These are phyloP conservation scores for Aspergillus pseudoviridinutans DNA, from an alignment of 2,329 filamentous ascomycete species.

Conservation along the genomic window DNA sequence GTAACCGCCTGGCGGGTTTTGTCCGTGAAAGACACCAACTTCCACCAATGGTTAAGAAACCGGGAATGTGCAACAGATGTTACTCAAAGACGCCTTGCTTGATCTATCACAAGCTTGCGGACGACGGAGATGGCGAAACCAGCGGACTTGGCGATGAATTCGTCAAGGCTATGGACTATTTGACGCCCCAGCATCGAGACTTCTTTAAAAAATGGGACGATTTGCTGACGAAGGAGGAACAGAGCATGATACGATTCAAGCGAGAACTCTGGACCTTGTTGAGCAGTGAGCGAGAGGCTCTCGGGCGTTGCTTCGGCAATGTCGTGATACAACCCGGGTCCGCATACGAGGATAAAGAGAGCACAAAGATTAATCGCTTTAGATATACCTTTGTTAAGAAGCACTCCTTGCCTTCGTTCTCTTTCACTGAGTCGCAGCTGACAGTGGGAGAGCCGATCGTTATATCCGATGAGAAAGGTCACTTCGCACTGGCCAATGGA, in stretches of 20 bases:
- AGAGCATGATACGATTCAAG: constrained; percentile 78
- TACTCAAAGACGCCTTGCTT: constrained; percentile 91
- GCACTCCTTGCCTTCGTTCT: constrained; percentile 59
- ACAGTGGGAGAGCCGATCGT: constrained; percentile 86
- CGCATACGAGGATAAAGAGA: constrained; percentile 63
- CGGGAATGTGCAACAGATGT: constrained; percentile 77
- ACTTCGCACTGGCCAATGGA: constrained; percentile 91
- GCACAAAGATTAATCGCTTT: constrained; percentile 84
- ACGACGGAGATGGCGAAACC: constrained; percentile 74
- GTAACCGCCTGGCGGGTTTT: constrained; percentile 82
- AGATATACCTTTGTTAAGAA: constrained; percentile 80
- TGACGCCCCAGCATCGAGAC: constrained; percentile 68
- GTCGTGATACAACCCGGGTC: constrained; percentile 79
- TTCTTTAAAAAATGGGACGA: constrained; percentile 97
- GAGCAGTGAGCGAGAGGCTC: constrained; percentile 78
- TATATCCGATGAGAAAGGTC: constrained; percentile 90
- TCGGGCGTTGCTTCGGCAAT: constrained; percentile 85
- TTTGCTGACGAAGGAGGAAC: constrained; percentile 89
- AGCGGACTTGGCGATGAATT: constrained; percentile 81
- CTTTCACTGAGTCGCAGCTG: constrained; percentile 88
- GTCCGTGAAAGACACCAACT: constrained; percentile 77
- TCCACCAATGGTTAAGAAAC: constrained; percentile 79
- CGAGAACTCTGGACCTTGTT: constrained; percentile 96
- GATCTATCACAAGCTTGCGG: constrained; percentile 85
- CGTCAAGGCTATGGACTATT: constrained; percentile 70